These are phyloP conservation scores for Zizania palustris DNA, from an alignment of 202 grass and related monocot genomes.

Conservation along the genomic window DNA sequence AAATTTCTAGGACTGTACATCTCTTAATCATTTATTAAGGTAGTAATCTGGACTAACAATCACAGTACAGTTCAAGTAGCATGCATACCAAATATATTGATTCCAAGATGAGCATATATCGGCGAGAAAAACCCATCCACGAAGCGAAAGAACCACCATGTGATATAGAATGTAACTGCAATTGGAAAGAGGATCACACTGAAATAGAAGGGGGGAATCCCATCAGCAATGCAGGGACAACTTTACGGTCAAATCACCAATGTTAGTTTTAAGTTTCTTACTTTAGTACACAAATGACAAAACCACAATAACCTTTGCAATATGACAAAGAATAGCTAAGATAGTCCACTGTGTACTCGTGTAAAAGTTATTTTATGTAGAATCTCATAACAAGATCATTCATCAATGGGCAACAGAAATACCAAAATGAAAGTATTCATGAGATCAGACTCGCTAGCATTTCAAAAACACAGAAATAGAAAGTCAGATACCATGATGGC, in stretches of 20 bases:
- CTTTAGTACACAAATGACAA: background rate
- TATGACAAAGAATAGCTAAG: constrained; percentile 12
- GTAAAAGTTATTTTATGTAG: background rate
- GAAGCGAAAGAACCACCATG: constrained; percentile 90
- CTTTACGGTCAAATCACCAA: background rate
- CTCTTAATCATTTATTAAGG: background rate
- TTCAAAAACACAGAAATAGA: background rate
- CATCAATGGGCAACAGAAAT: background rate
- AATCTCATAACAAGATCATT: constrained; percentile 10
- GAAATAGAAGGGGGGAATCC: constrained; percentile 35
- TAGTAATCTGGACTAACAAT: constrained; percentile 31
- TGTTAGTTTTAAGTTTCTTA: constrained; percentile 3
- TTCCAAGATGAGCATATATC: constrained; percentile 77
- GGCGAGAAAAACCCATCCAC: constrained; percentile 93
- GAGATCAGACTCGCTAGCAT: background rate
- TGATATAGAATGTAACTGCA: constrained; percentile 87
- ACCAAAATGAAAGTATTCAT: background rate
- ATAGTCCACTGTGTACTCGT: constrained; percentile 26
- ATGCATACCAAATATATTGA: constrained; percentile 73
- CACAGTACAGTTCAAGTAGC: background rate
- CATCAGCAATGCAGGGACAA: constrained; percentile 32
- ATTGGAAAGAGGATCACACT: constrained; percentile 91
- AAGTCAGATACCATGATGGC: background rate
- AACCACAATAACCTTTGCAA: background rate
- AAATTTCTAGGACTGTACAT: background rate